Percentiles rank a stretch among this genome's conserved stretches.
Evolutionary conservation across 495 filamentous ascomycete genomes (phyloP).

Genomic region (Tetracladium marchalianum): DNA sequence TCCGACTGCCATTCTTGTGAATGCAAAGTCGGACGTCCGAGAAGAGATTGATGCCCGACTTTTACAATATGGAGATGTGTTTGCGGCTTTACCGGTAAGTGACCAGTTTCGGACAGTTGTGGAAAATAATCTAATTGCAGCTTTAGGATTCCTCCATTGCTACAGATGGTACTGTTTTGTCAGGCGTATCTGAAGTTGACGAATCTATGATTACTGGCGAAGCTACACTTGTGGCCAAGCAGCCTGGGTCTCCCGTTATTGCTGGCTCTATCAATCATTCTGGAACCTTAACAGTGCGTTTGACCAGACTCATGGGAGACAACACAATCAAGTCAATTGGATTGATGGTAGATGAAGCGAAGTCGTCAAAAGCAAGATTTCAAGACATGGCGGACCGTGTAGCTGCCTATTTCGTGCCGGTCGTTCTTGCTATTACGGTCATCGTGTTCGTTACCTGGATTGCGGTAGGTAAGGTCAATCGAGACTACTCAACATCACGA

Average conservation of each 20-base stretch:
- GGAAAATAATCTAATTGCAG: no score
- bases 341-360: conserved; percentile 60
- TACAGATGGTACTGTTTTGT: conserved; percentile 60
- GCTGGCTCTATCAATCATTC: conserved; percentile 61
- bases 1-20: conserved; percentile 32
- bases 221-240: conserved; percentile 44
- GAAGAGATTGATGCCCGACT: conserved; percentile 56
- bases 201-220: conserved; percentile 76
- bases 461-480: conserved; percentile 40
- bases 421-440: conserved; percentile 44
- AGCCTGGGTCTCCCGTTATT: conserved; percentile 36
- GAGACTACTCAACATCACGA: conserved; percentile 29
- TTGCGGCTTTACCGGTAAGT: conserved; percentile 43
- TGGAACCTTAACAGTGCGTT: conserved; percentile 40
- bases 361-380: conserved; percentile 55
- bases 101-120: no score
- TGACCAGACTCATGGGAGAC: conserved; percentile 54
- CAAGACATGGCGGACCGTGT: conserved; percentile 62
- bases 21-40: conserved; percentile 16
- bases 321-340: conserved; percentile 67
- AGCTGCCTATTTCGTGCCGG: conserved; percentile 56
- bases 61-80: conserved; percentile 63
- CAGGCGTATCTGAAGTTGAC: conserved; percentile 56
- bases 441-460: conserved; percentile 53
- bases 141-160: conserved; percentile 39